Percentiles rank a stretch among this genome's conserved stretches.
These are phyloP conservation scores for Eimeria acervulina DNA, from an alignment of 169 alveolate genomes.

Conservation along the genomic window DNA sequence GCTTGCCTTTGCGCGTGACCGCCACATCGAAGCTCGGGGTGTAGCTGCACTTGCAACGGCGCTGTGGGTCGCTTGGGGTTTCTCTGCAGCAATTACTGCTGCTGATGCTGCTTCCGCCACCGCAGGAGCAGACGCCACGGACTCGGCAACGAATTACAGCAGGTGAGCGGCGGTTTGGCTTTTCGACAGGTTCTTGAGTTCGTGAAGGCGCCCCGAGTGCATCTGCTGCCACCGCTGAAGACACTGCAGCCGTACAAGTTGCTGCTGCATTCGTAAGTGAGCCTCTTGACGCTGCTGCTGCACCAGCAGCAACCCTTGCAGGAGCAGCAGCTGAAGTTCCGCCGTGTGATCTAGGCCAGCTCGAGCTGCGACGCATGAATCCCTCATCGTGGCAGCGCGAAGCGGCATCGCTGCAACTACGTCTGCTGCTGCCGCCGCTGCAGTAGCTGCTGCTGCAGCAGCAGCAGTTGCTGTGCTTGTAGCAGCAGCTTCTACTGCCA, in stretches of 20 bases:
- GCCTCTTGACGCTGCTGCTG: not conserved
- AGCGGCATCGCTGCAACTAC: constrained; percentile 23
- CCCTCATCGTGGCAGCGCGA: not conserved
- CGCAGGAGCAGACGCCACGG: constrained; percentile 44
- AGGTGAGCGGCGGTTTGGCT: not conserved
- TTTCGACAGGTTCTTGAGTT: not conserved
- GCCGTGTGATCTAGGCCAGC: constrained; percentile 29
- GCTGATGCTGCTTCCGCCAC: constrained; percentile 12
- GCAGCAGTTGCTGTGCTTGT: not conserved
- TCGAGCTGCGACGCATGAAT: constrained; percentile 36
- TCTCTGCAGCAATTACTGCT: not conserved
- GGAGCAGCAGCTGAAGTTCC: not conserved
- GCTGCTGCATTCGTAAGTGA: not conserved
- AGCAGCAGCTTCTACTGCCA: not conserved
- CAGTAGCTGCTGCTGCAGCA: constrained; percentile 23
- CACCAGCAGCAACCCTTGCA: not conserved
- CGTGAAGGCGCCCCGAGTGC: not conserved
- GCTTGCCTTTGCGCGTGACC: constrained; percentile 52
- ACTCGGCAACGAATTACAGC: constrained; percentile 34
- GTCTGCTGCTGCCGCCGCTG: constrained; percentile 55
- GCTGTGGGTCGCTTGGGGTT: not conserved
- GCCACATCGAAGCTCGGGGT: constrained; percentile 59
- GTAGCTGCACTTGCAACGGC: constrained; percentile 37
- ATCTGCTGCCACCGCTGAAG: constrained; percentile 10
- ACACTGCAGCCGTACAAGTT: not conserved